These are phyloP conservation scores for Daldinia decipiens DNA, from an alignment of 495 filamentous ascomycete genomes.

Conservation along the genomic window DNA sequence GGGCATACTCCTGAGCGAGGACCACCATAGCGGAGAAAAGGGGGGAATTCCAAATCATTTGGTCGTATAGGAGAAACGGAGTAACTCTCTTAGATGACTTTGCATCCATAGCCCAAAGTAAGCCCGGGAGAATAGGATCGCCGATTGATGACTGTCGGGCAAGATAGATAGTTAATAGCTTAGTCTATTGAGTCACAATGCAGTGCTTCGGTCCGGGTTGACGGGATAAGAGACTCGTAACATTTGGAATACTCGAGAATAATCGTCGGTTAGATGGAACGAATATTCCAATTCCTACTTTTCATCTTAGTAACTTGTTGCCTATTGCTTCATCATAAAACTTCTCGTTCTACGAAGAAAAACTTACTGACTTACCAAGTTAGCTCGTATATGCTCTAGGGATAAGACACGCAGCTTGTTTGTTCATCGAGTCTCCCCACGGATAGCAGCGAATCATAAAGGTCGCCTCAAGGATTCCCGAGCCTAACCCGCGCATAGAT, in stretches of 20 bases:
- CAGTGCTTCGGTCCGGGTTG: slow-evolving; percentile 5
- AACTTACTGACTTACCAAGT: slow-evolving; percentile 11
- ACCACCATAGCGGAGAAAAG: slow-evolving; percentile 18
- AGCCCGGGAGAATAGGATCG: slow-evolving; percentile 17
- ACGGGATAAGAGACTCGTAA: slow-evolving; percentile 11
- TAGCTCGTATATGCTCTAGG: neutral
- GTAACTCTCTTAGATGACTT: slow-evolving; percentile 21
- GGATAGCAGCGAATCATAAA: neutral
- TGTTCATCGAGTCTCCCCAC: neutral
- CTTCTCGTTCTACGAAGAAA: slow-evolving; percentile 6
- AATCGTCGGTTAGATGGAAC: slow-evolving; percentile 2
- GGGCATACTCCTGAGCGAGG: slow-evolving; percentile 8
- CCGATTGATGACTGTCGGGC: slow-evolving; percentile 30
- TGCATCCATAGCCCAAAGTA: slow-evolving; percentile 28
- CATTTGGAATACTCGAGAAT: slow-evolving; percentile 9
- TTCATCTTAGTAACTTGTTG: neutral
- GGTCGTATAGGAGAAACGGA: slow-evolving; percentile 9
- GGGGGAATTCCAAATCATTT: slow-evolving; percentile 40
- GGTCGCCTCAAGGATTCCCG: neutral
- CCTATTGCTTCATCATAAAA: slow-evolving; percentile 9
- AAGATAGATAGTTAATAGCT: slow-evolving; percentile 33
- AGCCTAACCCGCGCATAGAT: neutral
- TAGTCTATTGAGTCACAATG: slow-evolving; percentile 11
- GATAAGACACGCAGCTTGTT: neutral
- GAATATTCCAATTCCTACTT: slow-evolving; percentile 1